A percentile compares a stretch with the other conserved stretches of the same genome.
These are phyloP conservation scores for Agrocybe praecox DNA, from an alignment of 768 basidiomycete species.

Conservation along the genomic window DNA sequence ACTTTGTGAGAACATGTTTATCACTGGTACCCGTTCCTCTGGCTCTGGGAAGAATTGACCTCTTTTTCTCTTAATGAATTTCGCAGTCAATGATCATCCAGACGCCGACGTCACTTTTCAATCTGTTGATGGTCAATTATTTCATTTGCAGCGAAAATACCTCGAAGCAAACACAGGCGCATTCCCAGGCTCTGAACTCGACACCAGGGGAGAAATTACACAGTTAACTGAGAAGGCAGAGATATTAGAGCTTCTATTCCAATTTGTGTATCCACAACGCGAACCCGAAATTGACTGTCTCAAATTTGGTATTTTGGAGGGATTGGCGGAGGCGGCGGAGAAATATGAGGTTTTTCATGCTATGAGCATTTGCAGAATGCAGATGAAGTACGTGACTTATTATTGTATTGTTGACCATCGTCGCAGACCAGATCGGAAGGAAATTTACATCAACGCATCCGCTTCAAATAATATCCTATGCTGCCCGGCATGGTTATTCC, in stretches of 20 bases:
- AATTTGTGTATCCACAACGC: constrained; percentile 26
- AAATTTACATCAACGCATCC: constrained; percentile 14
- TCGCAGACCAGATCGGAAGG: constrained; percentile 6
- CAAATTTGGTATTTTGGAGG: constrained; percentile 15
- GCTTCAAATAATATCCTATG: constrained; percentile 20
- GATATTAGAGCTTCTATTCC: constrained; percentile 27
- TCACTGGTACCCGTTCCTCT: too few species aligned
- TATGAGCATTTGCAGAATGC: constrained; percentile 23
- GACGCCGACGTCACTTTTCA: constrained; percentile 31
- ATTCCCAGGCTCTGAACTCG: constrained; percentile 28
- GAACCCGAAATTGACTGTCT: constrained; percentile 22
- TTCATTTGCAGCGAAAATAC: constrained; percentile 27
- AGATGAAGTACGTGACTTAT: constrained; percentile 23
- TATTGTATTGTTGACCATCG: not conserved
- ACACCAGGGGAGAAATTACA: constrained; percentile 22
- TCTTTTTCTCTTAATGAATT: too few species aligned
- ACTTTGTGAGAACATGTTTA: not conserved
- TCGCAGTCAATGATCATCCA: constrained; percentile 22
- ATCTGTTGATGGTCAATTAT: constrained; percentile 27
- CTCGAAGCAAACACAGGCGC: constrained; percentile 26
- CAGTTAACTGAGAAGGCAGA: constrained; percentile 22
- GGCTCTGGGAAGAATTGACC: too few species aligned
- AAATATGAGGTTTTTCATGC: constrained; percentile 29
- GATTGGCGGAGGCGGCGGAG: constrained; percentile 28
- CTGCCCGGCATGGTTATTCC: constrained; percentile 21